These are phyloP conservation scores for Microsporum ferrugineum DNA, from an alignment of 2,329 filamentous ascomycete genomes.

Conservation along the genomic window DNA sequence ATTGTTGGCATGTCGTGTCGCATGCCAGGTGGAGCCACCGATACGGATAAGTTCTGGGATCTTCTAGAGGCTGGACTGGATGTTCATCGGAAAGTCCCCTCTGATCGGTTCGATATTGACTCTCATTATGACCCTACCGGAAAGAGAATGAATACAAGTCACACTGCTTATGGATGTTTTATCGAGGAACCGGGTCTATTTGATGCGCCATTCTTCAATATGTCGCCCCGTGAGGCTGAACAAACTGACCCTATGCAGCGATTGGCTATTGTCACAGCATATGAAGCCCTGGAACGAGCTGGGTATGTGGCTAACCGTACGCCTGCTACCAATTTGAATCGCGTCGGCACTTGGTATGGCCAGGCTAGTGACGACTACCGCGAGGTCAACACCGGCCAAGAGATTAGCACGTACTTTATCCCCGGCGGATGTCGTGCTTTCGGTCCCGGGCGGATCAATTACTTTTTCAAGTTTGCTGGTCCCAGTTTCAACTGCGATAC, in stretches of 20 bases:
- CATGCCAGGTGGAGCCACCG: constrained; percentile 13
- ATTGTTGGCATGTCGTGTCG: constrained; percentile 2
- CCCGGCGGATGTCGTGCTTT: constrained; percentile 52
- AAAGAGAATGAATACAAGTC: background rate
- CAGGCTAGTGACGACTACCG: constrained; percentile 46
- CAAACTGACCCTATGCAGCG: constrained; percentile 75
- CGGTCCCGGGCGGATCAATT: constrained; percentile 29
- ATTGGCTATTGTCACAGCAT: constrained; percentile 62
- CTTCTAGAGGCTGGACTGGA: constrained; percentile 12
- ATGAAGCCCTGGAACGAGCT: constrained; percentile 71
- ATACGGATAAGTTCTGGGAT: constrained; percentile 15
- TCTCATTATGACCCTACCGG: background rate
- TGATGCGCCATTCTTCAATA: constrained; percentile 21
- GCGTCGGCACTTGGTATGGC: constrained; percentile 64
- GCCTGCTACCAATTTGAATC: constrained; percentile 43
- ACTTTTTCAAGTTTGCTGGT: constrained; percentile 12
- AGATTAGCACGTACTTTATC: constrained; percentile 52
- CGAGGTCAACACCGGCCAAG: constrained; percentile 40
- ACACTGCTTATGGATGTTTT: background rate
- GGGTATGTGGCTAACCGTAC: constrained; percentile 58
- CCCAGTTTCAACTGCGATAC: constrained; percentile 14
- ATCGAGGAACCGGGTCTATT: constrained; percentile 14
- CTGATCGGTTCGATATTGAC: constrained; percentile 14
- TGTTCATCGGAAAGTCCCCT: constrained; percentile 7
- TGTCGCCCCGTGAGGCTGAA: constrained; percentile 62